A percentile compares a stretch with the other conserved stretches of the same genome.
Evolutionary conservation across 495 filamentous ascomycete genomes (phyloP).

Genomic region (Aspergillus cavernicola): DNA sequence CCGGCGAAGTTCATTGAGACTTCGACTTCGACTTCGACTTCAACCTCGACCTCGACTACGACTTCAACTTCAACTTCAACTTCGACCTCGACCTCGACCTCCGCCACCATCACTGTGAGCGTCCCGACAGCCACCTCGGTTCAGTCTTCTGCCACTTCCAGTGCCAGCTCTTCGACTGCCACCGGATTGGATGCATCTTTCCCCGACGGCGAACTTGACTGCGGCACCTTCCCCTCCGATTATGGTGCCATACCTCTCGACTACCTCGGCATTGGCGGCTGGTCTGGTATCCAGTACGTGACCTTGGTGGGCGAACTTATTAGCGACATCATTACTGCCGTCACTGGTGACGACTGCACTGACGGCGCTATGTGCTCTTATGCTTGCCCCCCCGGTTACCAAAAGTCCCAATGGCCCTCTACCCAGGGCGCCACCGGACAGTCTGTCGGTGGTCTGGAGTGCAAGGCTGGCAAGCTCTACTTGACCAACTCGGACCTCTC

Average conservation of each 20-base stretch:
- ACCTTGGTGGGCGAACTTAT: slow-evolving; percentile 35
- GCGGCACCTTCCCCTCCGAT: slow-evolving; percentile 68
- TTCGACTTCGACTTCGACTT: slow-evolving; percentile 10
- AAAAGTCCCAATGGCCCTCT: slow-evolving; percentile 88
- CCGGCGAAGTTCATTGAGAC: slow-evolving; percentile 32
- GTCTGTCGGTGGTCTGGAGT: slow-evolving; percentile 84
- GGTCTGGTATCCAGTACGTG: slow-evolving; percentile 73
- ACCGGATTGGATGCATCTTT: slow-evolving; percentile 65
- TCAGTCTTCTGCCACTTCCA: slow-evolving; percentile 18
- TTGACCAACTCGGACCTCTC: slow-evolving; percentile 63
- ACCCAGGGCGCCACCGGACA: slow-evolving; percentile 78
- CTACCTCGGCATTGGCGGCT: slow-evolving; percentile 69
- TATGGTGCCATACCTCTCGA: slow-evolving; percentile 75
- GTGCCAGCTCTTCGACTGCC: slow-evolving; percentile 25
- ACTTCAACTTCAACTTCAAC: slow-evolving; percentile 19
- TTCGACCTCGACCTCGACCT: slow-evolving; percentile 18
- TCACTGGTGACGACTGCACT: slow-evolving; percentile 52
- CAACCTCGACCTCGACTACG: slow-evolving; percentile 11
- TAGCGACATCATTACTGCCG: slow-evolving; percentile 61
- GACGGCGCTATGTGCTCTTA: slow-evolving; percentile 81
- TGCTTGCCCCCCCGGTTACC: slow-evolving; percentile 84
- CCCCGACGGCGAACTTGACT: slow-evolving; percentile 71
- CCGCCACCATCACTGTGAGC: slow-evolving; percentile 10
- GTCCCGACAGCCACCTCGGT: slow-evolving; percentile 19
- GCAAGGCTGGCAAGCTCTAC: slow-evolving; percentile 69